phyloP scores from a whole-genome alignment of 345 rosid genomes.

The Pistacia atlantica region DNA sequence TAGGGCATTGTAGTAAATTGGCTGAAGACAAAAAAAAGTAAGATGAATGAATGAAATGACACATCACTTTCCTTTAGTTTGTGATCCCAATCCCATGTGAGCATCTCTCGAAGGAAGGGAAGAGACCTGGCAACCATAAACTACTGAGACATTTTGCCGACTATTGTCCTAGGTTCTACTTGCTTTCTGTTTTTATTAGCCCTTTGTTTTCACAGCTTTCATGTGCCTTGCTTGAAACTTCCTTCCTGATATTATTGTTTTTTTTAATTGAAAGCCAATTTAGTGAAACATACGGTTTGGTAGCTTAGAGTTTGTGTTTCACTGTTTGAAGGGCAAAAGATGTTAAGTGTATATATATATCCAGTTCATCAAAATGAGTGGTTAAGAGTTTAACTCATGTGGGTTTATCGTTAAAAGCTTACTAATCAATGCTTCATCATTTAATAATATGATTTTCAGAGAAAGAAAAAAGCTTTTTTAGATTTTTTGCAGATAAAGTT shows the following conservation, averaged over 20 bases:
- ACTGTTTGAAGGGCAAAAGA: background rate
- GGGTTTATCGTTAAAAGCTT: slow-evolving; percentile 23
- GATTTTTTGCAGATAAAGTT: slow-evolving; percentile 32
- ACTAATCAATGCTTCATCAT: slow-evolving; percentile 38
- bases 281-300: background rate
- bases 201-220: background rate
- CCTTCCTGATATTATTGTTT: too few relatives aligned
- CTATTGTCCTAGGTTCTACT: background rate
- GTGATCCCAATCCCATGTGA: slow-evolving; percentile 57
- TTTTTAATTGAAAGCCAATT: background rate
- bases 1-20: slow-evolving; percentile 24
- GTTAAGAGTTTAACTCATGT: slow-evolving; percentile 19
- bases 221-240: background rate
- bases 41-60: slow-evolving; percentile 12
- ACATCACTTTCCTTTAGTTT: slow-evolving; percentile 41
- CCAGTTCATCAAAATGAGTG: slow-evolving; percentile 14
- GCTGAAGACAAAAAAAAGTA: background rate
- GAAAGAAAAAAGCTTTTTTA: slow-evolving; percentile 27
- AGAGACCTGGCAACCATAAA: slow-evolving; percentile 48
- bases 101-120: slow-evolving; percentile 44
- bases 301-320: background rate
- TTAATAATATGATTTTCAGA: slow-evolving; percentile 36
- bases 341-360: slow-evolving; percentile 14
- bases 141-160: slow-evolving; percentile 27
- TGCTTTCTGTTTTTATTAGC: slow-evolving; percentile 13